A percentile compares a stretch with the other conserved stretches of the same genome.
phyloP scores from a whole-genome alignment of 1,284 basidiomycete species.

The Irpex rosettiformis region DNA sequence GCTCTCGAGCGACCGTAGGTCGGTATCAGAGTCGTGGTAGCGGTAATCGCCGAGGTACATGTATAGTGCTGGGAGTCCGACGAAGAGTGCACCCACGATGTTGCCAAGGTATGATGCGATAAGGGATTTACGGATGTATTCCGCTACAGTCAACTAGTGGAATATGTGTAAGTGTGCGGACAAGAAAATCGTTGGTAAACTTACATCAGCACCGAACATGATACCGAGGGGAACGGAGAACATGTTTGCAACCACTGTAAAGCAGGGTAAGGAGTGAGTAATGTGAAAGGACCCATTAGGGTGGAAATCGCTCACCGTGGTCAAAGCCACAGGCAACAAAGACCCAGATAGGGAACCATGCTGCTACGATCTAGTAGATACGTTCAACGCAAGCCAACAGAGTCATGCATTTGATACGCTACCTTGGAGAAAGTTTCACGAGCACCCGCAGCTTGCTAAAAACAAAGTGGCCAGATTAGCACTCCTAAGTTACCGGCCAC shows the following conservation, averaged over 20 bases:
- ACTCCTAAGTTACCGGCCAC: too few relatives aligned
- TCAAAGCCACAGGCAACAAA: conserved; percentile 74
- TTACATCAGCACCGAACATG: conserved; percentile 63
- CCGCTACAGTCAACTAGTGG: conserved; percentile 47
- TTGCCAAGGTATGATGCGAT: conserved; percentile 70
- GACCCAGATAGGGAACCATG: conserved; percentile 78
- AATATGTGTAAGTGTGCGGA: conserved; percentile 7
- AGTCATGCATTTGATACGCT: not conserved
- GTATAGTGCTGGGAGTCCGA: conserved; percentile 59
- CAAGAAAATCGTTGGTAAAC: conserved; percentile 18
- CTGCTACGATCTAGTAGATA: conserved; percentile 48
- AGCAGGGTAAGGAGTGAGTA: not conserved
- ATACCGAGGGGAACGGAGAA: conserved; percentile 72
- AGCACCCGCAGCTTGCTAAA: conserved; percentile 69
- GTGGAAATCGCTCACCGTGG: conserved; percentile 49
- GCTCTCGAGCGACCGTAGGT: conserved; percentile 25
- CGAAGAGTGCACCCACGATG: conserved; percentile 61
- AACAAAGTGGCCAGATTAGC: not conserved
- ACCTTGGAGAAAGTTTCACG: conserved; percentile 73
- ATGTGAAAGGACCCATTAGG: not conserved
- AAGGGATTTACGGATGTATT: conserved; percentile 72
- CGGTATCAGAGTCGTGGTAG: conserved; percentile 8
- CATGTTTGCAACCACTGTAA: conserved; percentile 67
- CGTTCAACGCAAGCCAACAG: conserved; percentile 2
- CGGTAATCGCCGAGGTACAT: conserved; percentile 56